Conservation (phyloP, 148 eudicot genomes). For the Drosera capensis region DNA sequence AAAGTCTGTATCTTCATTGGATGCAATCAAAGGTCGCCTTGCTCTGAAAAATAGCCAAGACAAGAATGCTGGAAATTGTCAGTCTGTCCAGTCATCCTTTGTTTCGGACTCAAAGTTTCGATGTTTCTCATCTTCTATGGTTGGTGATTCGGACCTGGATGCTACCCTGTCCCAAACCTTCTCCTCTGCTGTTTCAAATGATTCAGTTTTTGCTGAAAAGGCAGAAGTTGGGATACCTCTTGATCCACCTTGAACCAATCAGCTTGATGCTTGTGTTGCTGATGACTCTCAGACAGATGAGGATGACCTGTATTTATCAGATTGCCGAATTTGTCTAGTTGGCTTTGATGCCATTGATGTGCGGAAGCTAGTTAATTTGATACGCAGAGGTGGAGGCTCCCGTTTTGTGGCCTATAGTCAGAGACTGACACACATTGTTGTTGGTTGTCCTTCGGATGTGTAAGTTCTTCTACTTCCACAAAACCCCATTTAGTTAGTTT, state of each 20-base stretch:
- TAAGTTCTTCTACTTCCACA: constrained; percentile 17
- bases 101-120: constrained; percentile 38
- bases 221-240: constrained; percentile 19
- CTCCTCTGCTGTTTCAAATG: constrained; percentile 21
- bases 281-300: constrained; percentile 77
- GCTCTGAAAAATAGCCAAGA: constrained; percentile 31
- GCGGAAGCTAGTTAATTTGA: constrained; percentile 65
- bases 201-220: constrained; percentile 20
- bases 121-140: constrained; percentile 25
- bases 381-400: constrained; percentile 94
- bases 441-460: constrained; percentile 80
- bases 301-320: constrained; percentile 80
- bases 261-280: constrained; percentile 50
- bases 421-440: constrained; percentile 77
- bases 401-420: constrained; percentile 73
- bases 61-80: constrained; percentile 28
- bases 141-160: constrained; percentile 36
- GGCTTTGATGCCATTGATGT: constrained; percentile 69
- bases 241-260: constrained; percentile 18
- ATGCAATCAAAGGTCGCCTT: constrained; percentile 20
- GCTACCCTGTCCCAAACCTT: constrained; percentile 36
- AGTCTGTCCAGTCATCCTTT: constrained; percentile 21
- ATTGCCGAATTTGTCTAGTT: constrained; percentile 65
- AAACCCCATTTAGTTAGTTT: not conserved
- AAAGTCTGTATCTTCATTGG: constrained; percentile 24